Evolutionary conservation across 1,284 basidiomycete species (phyloP).

Genomic region (Psilocybe mexicana): DNA sequence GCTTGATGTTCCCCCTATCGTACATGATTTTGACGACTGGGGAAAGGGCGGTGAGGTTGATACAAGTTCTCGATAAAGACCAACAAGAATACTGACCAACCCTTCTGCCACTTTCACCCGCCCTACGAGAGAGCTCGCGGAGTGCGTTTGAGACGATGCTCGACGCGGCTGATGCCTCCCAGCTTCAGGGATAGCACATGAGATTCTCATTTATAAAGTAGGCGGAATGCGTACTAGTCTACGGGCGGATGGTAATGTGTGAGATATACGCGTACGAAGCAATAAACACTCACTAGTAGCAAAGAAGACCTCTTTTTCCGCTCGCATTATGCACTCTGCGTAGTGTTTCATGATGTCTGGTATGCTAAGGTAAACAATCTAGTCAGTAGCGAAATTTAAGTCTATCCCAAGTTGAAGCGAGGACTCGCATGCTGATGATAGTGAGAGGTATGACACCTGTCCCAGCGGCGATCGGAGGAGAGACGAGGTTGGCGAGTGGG

Average conservation of each 20-base stretch:
- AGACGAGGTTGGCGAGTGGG: constrained; percentile 8
- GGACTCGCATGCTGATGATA: constrained; percentile 11
- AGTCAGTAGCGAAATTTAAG: neutral
- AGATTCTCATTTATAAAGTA: neutral
- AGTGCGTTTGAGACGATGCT: constrained; percentile 6
- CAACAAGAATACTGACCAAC: neutral
- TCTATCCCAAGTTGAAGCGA: neutral
- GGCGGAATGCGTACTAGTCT: constrained; percentile 6
- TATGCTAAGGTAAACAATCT: neutral
- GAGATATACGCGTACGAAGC: no score
- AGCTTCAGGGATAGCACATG: neutral
- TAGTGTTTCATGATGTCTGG: constrained; percentile 11
- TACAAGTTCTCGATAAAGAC: neutral
- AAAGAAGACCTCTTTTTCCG: constrained; percentile 13
- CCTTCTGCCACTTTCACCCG: constrained; percentile 3
- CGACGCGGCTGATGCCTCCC: constrained; percentile 10
- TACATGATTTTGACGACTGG: constrained; percentile 14
- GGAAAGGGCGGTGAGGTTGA: neutral
- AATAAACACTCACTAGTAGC: constrained; percentile 5
- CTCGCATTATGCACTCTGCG: constrained; percentile 9
- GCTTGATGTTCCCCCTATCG: constrained; percentile 12
- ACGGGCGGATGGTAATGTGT: neutral
- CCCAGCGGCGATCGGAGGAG: constrained; percentile 9
- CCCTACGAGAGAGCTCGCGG: constrained; percentile 9
- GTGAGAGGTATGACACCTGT: constrained; percentile 11